Conservation (phyloP, 2,329 filamentous ascomycete genomes). For the Ascosphaera pollenicola region DNA sequence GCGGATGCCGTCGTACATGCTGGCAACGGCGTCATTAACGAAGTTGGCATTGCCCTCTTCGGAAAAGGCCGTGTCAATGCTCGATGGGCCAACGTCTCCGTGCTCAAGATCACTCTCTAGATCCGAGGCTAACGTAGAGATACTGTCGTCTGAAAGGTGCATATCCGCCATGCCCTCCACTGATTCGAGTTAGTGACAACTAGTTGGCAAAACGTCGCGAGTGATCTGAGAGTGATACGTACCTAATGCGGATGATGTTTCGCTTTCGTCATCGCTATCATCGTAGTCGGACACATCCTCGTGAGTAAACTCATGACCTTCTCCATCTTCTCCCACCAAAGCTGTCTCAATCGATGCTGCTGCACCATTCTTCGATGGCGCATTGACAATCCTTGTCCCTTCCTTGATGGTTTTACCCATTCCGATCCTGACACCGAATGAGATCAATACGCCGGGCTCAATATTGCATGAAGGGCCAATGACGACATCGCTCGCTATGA, state of each 20-base stretch:
- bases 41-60: slow-evolving; percentile 45
- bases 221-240: slow-evolving; percentile 4
- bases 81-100: slow-evolving; percentile 28
- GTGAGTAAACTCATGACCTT: slow-evolving; percentile 42
- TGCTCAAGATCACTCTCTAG: slow-evolving; percentile 16
- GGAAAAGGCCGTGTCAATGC: slow-evolving; percentile 52
- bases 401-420: slow-evolving; percentile 29
- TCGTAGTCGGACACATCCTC: slow-evolving; percentile 41
- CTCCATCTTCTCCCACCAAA: slow-evolving; percentile 34
- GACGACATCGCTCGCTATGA: slow-evolving; percentile 51
- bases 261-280: slow-evolving; percentile 41
- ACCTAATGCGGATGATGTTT: slow-evolving; percentile 24
- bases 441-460: slow-evolving; percentile 53
- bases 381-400: slow-evolving; percentile 22
- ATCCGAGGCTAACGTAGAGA: slow-evolving; percentile 40
- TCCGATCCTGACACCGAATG: slow-evolving; percentile 51
- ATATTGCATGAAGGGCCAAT: slow-evolving; percentile 52
- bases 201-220: too few species aligned
- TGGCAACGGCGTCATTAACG: slow-evolving; percentile 68
- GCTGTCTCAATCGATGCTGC: slow-evolving; percentile 24
- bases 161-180: slow-evolving; percentile 30
- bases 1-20: slow-evolving; percentile 67
- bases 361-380: slow-evolving; percentile 22
- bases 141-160: slow-evolving; percentile 28
- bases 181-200: slow-evolving; percentile 4